Base-by-base conservation (phyloP, 2,329 filamentous ascomycete genomes). In the Chaetomiaceae sp. region DNA sequence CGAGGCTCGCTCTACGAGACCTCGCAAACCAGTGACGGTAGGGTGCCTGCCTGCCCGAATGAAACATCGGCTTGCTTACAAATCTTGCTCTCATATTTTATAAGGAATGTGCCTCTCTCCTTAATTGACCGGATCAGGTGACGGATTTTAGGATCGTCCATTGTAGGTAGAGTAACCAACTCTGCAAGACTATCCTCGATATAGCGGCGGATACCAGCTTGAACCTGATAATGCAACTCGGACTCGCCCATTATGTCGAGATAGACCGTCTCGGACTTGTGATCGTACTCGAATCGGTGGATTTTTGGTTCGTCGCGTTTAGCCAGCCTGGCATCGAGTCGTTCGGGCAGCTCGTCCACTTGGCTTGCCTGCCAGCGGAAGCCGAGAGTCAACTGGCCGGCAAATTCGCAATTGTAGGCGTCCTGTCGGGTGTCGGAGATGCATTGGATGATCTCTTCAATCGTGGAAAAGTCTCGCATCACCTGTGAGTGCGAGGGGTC, bases 1-100 rank as follows among this genome's bases (percentile, higher is more conserved):
- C 52, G 52, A 16, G 46, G 13, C 21, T 54, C 46, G 52, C 41
- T 47, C 52, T 50, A 54, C 29, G 40, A 54, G 52, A 54, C 36
- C 52, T 54, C 52, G 41, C 46, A 54, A 46, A 50, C 51, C 40
- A 54, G 32, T 37, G 46, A 36, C 3, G 46, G 52, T 5, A 54
- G 45, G 9, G 38, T 25, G 30, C 45, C 51, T 5, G 25, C 38
- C 23, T 21, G 30, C 13, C 44, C 50, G 16, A 53, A 43, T 23
- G 50, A 48, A 37, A 48, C 11, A 53, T 53, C 44, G n/a, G 44
- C 50, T 38, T 53, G 44, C 38, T 43, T 48, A 29, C 10, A 16
- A 25, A 48, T 27, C 20, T 47, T 47, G 33, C 16, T 27, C 13
- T 43, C 29, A 44, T 42, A 34, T 11, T 36, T 20, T 10, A 50